Conservation (phyloP, 176 grass and related monocot species). For the Olyra latifolia region DNA sequence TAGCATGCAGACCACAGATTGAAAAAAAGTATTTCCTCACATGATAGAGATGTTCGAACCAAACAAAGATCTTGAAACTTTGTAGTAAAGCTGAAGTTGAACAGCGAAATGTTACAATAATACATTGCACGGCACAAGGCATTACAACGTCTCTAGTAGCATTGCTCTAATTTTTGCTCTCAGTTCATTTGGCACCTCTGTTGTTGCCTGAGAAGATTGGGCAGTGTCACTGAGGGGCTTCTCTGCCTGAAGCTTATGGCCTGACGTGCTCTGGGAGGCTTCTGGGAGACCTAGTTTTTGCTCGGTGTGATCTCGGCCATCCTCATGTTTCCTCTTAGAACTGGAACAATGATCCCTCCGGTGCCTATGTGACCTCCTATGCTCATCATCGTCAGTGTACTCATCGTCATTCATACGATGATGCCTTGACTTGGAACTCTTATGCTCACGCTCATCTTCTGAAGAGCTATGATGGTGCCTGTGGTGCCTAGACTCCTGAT, state of each 20-base stretch:
- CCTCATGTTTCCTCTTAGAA: slow-evolving; percentile 43
- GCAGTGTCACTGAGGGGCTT: neutral
- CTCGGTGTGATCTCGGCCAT: slow-evolving; percentile 21
- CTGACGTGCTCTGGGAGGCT: neutral
- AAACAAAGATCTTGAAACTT: neutral
- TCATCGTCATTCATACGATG: slow-evolving; percentile 12
- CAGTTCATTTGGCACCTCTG: slow-evolving; percentile 62
- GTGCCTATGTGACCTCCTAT: slow-evolving; percentile 44
- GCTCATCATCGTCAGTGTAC: slow-evolving; percentile 39
- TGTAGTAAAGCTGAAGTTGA: neutral
- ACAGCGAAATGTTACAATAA: neutral
- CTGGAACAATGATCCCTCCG: slow-evolving; percentile 35
- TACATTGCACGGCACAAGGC: neutral
- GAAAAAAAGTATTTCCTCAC: neutral
- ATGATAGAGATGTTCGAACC: neutral
- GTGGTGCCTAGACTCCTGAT: slow-evolving; percentile 29
- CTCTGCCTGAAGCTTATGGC: slow-evolving; percentile 21
- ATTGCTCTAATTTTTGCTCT: slow-evolving; percentile 88
- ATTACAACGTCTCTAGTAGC: slow-evolving; percentile 67
- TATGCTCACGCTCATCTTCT: slow-evolving; percentile 52
- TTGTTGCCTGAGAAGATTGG: slow-evolving; percentile 37
- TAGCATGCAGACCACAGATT: neutral
- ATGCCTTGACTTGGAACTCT: slow-evolving; percentile 49
- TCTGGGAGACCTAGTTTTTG: slow-evolving; percentile 9
- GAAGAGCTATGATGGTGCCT: slow-evolving; percentile 47